Evolutionary conservation across 768 basidiomycete genomes (phyloP).

Genomic region (Saitozyma sp.): DNA sequence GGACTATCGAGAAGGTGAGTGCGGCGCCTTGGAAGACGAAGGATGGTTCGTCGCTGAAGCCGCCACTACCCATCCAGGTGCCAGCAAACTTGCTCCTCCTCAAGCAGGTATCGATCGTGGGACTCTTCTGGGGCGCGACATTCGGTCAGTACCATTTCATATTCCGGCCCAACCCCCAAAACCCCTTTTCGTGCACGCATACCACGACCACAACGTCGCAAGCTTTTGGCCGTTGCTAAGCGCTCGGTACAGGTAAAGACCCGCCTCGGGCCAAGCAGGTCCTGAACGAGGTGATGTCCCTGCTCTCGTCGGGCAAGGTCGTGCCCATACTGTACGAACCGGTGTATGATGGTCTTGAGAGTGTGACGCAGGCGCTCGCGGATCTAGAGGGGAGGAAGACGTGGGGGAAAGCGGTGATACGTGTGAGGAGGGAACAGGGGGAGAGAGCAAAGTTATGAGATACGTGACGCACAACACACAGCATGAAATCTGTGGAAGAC

Average conservation of each 20-base stretch:
- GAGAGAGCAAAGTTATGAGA: not conserved
- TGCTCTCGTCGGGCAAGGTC: constrained; percentile 67
- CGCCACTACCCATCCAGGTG: constrained; percentile 57
- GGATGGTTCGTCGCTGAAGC: no score
- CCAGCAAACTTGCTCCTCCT: constrained; percentile 74
- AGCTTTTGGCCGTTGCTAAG: not conserved
- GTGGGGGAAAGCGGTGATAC: constrained; percentile 85
- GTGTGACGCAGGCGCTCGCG: constrained; percentile 65
- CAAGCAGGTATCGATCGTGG: constrained; percentile 81
- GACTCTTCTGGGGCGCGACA: constrained; percentile 86
- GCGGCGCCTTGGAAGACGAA: not conserved
- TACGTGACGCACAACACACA: no score
- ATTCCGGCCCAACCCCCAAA: no score
- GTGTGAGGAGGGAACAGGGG: constrained; percentile 53
- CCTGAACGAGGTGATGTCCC: constrained; percentile 70
- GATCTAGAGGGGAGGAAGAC: constrained; percentile 81
- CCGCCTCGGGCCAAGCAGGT: constrained; percentile 64
- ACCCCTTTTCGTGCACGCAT: no score
- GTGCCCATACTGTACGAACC: constrained; percentile 71
- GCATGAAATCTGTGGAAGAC: no score
- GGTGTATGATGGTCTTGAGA: constrained; percentile 66
- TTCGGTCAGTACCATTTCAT: constrained; percentile 56
- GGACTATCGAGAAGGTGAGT: constrained; percentile 74
- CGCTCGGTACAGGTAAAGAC: constrained; percentile 58
- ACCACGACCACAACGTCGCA: not conserved